Percentiles rank a stretch among this genome's conserved stretches.
Conservation (phyloP, 139 green algal species). For the Picochlorum sp. region DNA sequence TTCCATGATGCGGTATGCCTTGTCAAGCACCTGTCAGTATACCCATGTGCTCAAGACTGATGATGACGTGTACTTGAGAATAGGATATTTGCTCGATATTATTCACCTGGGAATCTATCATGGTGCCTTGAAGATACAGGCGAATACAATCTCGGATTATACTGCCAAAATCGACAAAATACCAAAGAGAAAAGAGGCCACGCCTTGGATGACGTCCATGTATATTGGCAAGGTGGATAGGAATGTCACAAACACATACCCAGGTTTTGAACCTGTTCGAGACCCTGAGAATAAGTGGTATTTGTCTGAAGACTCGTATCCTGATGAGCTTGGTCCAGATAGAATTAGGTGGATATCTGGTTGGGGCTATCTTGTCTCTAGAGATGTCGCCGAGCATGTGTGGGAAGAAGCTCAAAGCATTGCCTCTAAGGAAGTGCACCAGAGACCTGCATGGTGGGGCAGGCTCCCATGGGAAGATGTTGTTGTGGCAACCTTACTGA, state of each 20-base stretch:
- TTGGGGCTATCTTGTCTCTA: slow-evolving; percentile 55
- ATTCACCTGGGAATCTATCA: slow-evolving; percentile 1
- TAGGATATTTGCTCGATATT: slow-evolving; percentile 17
- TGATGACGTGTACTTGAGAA: slow-evolving; percentile 51
- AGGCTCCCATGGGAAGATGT: slow-evolving; percentile 58
- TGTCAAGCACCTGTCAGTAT: slow-evolving; percentile 26
- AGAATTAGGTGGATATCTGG: slow-evolving; percentile 24
- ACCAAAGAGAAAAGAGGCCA: neutral
- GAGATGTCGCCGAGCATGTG: slow-evolving; percentile 31
- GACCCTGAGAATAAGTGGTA: slow-evolving; percentile 23
- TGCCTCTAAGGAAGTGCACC: neutral
- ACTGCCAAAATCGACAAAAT: neutral
- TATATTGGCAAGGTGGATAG: slow-evolving; percentile 25
- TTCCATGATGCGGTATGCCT: slow-evolving; percentile 32
- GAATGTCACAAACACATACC: slow-evolving; percentile 8
- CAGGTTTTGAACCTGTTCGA: slow-evolving; percentile 19
- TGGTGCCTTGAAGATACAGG: neutral
- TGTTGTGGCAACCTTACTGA: slow-evolving; percentile 27
- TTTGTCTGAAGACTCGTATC: slow-evolving; percentile 11
- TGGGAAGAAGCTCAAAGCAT: slow-evolving; percentile 10
- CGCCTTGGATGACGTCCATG: slow-evolving; percentile 8
- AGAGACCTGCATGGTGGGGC: slow-evolving; percentile 30
- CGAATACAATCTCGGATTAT: neutral
- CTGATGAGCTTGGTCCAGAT: slow-evolving; percentile 3
- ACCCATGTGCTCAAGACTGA: slow-evolving; percentile 60